phyloP scores from a whole-genome alignment of 2,329 filamentous ascomycete genomes.

The Trichoderma atrobrunneum region DNA sequence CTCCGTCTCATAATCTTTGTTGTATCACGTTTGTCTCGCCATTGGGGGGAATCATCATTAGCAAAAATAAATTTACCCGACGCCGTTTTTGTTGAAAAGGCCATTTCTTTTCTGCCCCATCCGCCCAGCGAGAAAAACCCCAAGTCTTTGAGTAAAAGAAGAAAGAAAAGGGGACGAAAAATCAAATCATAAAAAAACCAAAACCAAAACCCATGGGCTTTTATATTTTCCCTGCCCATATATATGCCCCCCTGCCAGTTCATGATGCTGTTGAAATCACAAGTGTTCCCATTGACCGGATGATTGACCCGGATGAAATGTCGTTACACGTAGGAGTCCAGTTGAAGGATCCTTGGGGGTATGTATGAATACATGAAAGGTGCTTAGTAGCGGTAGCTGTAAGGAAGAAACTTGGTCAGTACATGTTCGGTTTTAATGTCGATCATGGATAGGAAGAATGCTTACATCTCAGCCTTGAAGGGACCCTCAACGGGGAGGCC shows the following conservation, averaged over 20 bases:
- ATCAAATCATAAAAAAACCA: background rate
- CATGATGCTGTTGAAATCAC: conserved; percentile 46
- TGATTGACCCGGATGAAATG: conserved; percentile 30
- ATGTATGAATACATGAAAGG: conserved; percentile 30
- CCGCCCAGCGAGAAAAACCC: conserved; percentile 30
- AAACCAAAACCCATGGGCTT: conserved; percentile 27
- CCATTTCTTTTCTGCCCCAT: conserved; percentile 37
- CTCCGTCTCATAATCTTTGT: background rate
- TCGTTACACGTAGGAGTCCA: conserved; percentile 39
- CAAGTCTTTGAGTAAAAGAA: conserved; percentile 25
- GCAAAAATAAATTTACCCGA: conserved; percentile 34
- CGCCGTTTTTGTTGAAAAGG: conserved; percentile 42
- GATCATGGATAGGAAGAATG: conserved; percentile 21
- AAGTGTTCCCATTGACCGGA: conserved; percentile 37
- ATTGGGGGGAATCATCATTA: conserved; percentile 37
- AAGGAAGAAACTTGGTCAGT: conserved; percentile 20
- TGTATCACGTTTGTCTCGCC: conserved; percentile 26
- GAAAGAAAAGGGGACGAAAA: background rate
- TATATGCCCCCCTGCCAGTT: conserved; percentile 38
- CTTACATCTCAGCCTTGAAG: conserved; percentile 92
- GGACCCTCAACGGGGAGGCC: conserved; percentile 81
- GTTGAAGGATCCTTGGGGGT: conserved; percentile 40
- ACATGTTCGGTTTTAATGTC: background rate
- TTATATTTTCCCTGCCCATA: conserved; percentile 31
- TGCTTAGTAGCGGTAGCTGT: conserved; percentile 46